Percentiles rank a stretch among this genome's conserved stretches.
Evolutionary conservation across 257 asterid species (phyloP).

Genomic region (Solanum bulbocastanum): DNA sequence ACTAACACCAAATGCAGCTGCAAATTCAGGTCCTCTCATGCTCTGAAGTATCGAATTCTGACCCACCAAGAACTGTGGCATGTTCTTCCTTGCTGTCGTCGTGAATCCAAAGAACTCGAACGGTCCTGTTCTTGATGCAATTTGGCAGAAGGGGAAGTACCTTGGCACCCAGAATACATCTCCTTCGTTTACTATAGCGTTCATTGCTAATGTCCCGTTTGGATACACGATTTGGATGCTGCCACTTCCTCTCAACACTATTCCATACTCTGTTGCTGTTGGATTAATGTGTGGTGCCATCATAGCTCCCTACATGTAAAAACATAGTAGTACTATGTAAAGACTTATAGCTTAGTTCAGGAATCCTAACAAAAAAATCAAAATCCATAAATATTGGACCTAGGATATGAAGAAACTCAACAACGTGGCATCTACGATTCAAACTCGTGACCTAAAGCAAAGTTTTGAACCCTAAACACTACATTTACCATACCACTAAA

Average conservation of each 20-base stretch:
- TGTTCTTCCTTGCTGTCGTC: slow-evolving; percentile 47
- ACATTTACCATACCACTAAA: background rate
- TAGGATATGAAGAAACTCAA: background rate
- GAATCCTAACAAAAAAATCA: background rate
- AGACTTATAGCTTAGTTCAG: background rate
- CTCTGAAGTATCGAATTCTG: slow-evolving; percentile 40
- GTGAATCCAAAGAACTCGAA: slow-evolving; percentile 91
- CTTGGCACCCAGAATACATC: slow-evolving; percentile 76
- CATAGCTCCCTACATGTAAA: slow-evolving; percentile 67
- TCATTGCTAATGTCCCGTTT: slow-evolving; percentile 80
- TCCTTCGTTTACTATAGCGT: slow-evolving; percentile 54
- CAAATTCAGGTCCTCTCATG: slow-evolving; percentile 58
- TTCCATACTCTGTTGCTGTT: slow-evolving; percentile 60
- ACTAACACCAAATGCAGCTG: slow-evolving; percentile 57
- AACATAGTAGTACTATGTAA: background rate
- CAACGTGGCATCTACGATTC: background rate
- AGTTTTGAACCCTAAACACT: background rate
- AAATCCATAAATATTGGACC: background rate
- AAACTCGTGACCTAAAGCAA: background rate
- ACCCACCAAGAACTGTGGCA: slow-evolving; percentile 80
- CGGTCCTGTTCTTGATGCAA: slow-evolving; percentile 62
- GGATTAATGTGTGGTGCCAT: slow-evolving; percentile 94
- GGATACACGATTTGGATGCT: slow-evolving; percentile 58
- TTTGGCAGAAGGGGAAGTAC: slow-evolving; percentile 85
- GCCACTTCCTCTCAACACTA: slow-evolving; percentile 58